Evolutionary conservation across 2,329 filamentous ascomycete species (phyloP).

Genomic region (Fusarium proliferatum): DNA sequence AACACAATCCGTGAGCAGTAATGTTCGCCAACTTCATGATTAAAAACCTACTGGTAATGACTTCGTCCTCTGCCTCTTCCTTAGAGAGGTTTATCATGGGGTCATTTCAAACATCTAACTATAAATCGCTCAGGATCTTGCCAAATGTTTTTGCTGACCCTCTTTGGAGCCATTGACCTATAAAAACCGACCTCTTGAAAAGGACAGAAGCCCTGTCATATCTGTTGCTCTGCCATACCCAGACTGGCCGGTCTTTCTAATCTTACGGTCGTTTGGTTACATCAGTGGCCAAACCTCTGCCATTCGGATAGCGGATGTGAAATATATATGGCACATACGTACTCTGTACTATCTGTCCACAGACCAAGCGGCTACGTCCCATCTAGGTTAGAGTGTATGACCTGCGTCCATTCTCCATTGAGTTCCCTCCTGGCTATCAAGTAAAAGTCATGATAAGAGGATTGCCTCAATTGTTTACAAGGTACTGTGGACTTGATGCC

Average conservation of each 20-base stretch:
- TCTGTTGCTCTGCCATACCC: not conserved
- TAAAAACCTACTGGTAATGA: not conserved
- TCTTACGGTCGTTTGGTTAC: constrained; percentile 1
- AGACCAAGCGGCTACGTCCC: constrained; percentile 34
- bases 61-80: not conserved
- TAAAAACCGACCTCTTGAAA: constrained; percentile 22
- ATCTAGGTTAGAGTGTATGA: constrained; percentile 31
- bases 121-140: constrained; percentile 34
- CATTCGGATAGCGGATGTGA: constrained; percentile 28
- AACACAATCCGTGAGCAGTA: constrained; percentile 9
- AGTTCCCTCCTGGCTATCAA: constrained; percentile 9
- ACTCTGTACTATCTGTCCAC: not conserved
- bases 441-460: constrained; percentile 1
- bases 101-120: constrained; percentile 3
- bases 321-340: constrained; percentile 23
- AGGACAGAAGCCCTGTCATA: not conserved
- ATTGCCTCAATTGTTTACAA: constrained; percentile 18
- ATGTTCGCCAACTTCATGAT: not conserved
- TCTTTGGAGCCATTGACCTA: constrained; percentile 40
- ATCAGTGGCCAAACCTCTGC: not conserved
- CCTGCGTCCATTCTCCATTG: constrained; percentile 21
- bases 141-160: constrained; percentile 35
- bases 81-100: not conserved
- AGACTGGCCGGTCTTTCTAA: not conserved
- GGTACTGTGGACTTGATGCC: not conserved